Base-by-base conservation (phyloP, 345 rosid species). In the Iberis pinnata region DNA sequence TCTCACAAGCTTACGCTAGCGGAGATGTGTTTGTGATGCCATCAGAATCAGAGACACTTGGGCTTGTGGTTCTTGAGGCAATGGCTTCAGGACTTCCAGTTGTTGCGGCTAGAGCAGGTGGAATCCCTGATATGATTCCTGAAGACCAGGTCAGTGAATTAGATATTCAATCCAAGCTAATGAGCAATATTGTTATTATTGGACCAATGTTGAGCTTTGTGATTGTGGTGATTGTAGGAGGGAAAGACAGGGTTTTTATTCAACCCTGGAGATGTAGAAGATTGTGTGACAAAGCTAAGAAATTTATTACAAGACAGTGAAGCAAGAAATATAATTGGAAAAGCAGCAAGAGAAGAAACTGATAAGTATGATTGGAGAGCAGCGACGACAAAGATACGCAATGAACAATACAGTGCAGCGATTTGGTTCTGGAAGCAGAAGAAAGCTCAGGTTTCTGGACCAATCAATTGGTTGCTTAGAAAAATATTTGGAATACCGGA, bases 11-110 rank as follows among this genome's bases (percentile, higher is more conserved):
- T 12, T 92, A 88, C 60, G 97, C 98, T 6, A 92, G 98, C 31
- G 98, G 96, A 14, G 98, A 92, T 61, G 85, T 88, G 44, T 92
- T 92, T 44, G 75, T 77, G 66, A 92, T 88, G 95, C 98, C 98
- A 37, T 92, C 98, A 9, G 98, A 88, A 63, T 88, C 98, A 1
- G 96, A 88, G 70, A 92, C 98, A 11, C 93, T 92, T 1, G 98
- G 98, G 27, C 93, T 78, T 5, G 98, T 92, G 1, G 98, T 92
- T 56, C 73, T 88, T 61, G 98, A 88, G 64, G 93, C 98, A 55
- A 92, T 92, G 98, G 77, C 98, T 55, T 92, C 98, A 0, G 98
- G 96, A 13, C 67, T 80, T 44, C 90, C 96, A 0, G 96, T 92
- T 26, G 96, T 92, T 54, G 98, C 80, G 19, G 96, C 77, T 53